Conservation (phyloP, 192 early-diverging fungal genomes). For the Blastocladiella britannica region DNA sequence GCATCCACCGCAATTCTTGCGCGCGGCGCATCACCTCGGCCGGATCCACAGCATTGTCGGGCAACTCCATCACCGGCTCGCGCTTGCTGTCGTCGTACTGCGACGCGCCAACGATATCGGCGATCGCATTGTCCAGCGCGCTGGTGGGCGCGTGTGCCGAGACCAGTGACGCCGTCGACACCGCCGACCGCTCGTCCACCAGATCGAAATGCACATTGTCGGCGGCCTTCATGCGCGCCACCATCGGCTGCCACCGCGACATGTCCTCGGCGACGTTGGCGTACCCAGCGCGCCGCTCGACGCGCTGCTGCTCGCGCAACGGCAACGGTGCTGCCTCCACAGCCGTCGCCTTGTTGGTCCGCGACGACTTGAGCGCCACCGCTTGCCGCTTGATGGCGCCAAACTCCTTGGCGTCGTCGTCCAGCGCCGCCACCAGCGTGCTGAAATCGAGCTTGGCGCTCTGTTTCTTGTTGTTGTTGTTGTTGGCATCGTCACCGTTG, state of each 20-base stretch:
- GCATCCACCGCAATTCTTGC: constrained; percentile 67
- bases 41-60: constrained; percentile 55
- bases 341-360: constrained; percentile 13
- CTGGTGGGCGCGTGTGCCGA: constrained; percentile 21
- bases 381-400: constrained; percentile 42
- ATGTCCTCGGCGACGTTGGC: constrained; percentile 61
- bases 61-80: constrained; percentile 62
- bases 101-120: constrained; percentile 39
- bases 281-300: constrained; percentile 71
- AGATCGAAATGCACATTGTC: constrained; percentile 62
- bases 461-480: constrained; percentile 14
- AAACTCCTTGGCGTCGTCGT: constrained; percentile 39
- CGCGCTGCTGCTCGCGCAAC: constrained; percentile 56
- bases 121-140: constrained; percentile 59
- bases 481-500: constrained; percentile 10
- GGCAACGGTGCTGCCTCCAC: constrained; percentile 55
- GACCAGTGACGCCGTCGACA: constrained; percentile 6
- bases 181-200: constrained; percentile 1
- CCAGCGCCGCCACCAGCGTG: constrained; percentile 51
- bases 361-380: constrained; percentile 27
- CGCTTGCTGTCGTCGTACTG: constrained; percentile 61
- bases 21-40: constrained; percentile 62
- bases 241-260: constrained; percentile 60
- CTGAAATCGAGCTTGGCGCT: constrained; percentile 48
- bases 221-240: constrained; percentile 62